phyloP scores from a whole-genome alignment of 805 yeast genomes.

The Sugiyamaella boreocaroliniensis region DNA sequence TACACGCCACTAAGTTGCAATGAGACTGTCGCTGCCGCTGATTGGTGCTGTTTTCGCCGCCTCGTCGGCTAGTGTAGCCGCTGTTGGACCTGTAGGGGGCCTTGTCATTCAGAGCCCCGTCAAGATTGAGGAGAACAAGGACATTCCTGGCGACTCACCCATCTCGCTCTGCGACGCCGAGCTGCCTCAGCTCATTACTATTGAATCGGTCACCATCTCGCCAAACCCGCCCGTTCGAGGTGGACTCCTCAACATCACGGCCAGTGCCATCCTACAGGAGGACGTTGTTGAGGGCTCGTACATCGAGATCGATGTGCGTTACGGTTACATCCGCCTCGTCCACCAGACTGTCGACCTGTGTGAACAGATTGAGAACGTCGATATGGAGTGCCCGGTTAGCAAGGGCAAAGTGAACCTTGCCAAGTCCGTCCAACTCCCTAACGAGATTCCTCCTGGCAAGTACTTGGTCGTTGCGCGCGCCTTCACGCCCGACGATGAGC shows the following conservation, averaged over 20 bases:
- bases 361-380: conserved; percentile 77
- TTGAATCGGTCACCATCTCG: conserved; percentile 50
- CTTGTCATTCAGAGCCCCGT: background rate
- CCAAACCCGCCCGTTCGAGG: conserved; percentile 94
- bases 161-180: conserved; percentile 65
- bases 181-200: conserved; percentile 55
- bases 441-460: conserved; percentile 91
- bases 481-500: conserved; percentile 71
- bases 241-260: conserved; percentile 69
- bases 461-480: conserved; percentile 86
- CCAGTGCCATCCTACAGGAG: conserved; percentile 54
- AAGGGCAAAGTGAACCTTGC: conserved; percentile 60
- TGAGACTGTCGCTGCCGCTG: background rate
- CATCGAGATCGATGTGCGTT: conserved; percentile 86
- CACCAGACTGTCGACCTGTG: conserved; percentile 92
- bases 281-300: conserved; percentile 78
- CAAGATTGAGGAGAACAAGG: conserved; percentile 9
- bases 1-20: no score
- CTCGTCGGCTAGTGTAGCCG: background rate
- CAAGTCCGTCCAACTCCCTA: conserved; percentile 77
- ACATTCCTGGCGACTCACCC: conserved; percentile 86
- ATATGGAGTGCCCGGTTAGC: conserved; percentile 73
- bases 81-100: background rate
- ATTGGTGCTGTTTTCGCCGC: background rate
- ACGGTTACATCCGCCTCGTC: conserved; percentile 83